Base-by-base conservation (phyloP, 805 yeast species). In the Millerozyma miso region DNA sequence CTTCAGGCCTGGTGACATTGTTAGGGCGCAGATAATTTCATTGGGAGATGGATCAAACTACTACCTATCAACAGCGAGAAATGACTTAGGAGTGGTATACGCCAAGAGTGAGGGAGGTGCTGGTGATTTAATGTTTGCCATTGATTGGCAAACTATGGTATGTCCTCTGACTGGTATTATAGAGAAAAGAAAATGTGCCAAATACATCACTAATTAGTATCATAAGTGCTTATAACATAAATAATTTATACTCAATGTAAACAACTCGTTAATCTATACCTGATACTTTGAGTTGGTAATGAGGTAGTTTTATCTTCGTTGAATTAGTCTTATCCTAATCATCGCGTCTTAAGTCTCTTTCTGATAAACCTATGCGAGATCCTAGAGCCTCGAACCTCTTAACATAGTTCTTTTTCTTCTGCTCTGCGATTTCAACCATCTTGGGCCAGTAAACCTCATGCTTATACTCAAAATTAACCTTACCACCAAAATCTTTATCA, bases 121-220 rank as follows among this genome's bases (percentile, higher is more conserved):
- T 8, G 96, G 96, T 2, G 81, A 79, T 31, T 64, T 81, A 42
- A 80, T 93, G 88, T 84, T 82, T 53, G 95, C 99, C 2, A 65
- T 88, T 35, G 98, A 93, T 63, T 93, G 98, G 97, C 90, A 88
- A 64, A 85, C 88, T 10, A 93, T 95, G 98, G 74, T 84, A 26
- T 80, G 86, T 48, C 82, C 88, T 2, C 68, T 63, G 19, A 80
- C 90, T 2, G 97, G 97, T 1, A 76, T 74, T 7, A 63, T 79
- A 10, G 97, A 89, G 54, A 70, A 71, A 52, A 75, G 99, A 45
- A 93, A 93, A 62, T 88, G 96, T 65, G 99, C 99, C 2, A 89
- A 88, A 59, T 96, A 97, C 10, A 85, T 80, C 52, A 31, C 32
- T 29, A 16, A 12, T 19, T 37, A 26, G 31, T 14, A 18, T n/a